Conservation (phyloP, 441 rosid genomes). For the Pelargonium citronellum region DNA sequence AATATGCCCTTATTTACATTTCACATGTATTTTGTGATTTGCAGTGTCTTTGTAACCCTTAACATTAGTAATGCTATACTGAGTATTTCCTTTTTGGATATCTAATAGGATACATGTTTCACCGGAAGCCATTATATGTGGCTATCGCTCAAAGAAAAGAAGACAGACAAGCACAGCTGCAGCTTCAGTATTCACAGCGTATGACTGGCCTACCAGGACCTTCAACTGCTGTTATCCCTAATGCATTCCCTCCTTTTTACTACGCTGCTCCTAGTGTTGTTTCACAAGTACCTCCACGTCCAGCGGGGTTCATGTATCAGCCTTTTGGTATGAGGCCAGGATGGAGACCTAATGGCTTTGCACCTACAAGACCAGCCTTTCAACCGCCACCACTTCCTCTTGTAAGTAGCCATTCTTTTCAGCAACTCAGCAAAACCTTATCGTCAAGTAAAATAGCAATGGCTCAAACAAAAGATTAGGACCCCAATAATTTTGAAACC, state of each 20-base stretch:
- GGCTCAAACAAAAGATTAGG: background rate
- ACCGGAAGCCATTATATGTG: conserved; percentile 43
- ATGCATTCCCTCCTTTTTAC: conserved; percentile 52
- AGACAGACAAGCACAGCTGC: conserved; percentile 42
- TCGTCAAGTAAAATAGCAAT: background rate
- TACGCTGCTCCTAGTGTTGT: conserved; percentile 44
- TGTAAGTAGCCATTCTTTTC: conserved; percentile 32
- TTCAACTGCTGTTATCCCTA: conserved; percentile 41
- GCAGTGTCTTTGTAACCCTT: background rate
- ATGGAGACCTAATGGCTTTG: conserved; percentile 48
- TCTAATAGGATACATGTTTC: conserved; percentile 40
- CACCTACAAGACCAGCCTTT: conserved; percentile 42
- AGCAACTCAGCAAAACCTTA: background rate
- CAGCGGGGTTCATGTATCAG: conserved; percentile 44
- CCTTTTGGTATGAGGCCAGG: conserved; percentile 54
- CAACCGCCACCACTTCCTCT: conserved; percentile 41
- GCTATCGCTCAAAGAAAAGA: conserved; percentile 53
- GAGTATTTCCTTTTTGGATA: conserved; percentile 4
- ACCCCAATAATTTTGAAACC: background rate
- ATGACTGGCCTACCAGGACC: conserved; percentile 34
- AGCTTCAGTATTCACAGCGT: conserved; percentile 33
- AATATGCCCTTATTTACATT: no score
- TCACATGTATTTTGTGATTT: no score
- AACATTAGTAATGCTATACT: background rate
- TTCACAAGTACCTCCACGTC: conserved; percentile 42